Evolutionary conservation across 352 stramenopile genomes (phyloP).

Genomic region (Pythium phragmiticola): DNA sequence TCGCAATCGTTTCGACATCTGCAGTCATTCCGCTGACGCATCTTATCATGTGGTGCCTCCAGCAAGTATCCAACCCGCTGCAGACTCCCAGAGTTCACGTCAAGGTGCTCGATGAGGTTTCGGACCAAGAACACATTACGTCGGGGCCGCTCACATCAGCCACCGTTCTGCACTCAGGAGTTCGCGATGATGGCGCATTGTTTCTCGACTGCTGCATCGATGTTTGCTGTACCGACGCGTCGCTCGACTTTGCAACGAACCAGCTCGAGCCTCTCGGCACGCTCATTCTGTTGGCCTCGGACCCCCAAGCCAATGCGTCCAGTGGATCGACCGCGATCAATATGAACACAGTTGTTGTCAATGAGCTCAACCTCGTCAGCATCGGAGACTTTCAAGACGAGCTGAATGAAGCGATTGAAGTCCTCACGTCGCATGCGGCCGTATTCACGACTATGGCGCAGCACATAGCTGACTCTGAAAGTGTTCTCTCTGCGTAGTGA

Average conservation of each 20-base stretch:
- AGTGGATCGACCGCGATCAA: conserved; percentile 32
- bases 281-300: conserved; percentile 19
- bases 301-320: not conserved
- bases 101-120: conserved; percentile 2
- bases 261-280: conserved; percentile 31
- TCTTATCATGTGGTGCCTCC: not conserved
- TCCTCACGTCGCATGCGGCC: conserved; percentile 23
- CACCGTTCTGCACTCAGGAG: conserved; percentile 3
- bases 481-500: not conserved
- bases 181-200: not conserved
- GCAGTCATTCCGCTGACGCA: conserved; percentile 3
- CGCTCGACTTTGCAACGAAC: conserved; percentile 39
- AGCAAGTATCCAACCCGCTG: not conserved
- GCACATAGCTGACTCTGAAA: not conserved
- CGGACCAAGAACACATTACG: not conserved
- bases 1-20: conserved; percentile 34
- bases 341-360: conserved; percentile 73
- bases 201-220: conserved; percentile 48
- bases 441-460: not conserved
- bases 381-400: conserved; percentile 37
- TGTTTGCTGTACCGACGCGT: conserved; percentile 44
- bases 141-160: not conserved
- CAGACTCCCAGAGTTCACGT: conserved; percentile 1
- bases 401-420: conserved; percentile 38
- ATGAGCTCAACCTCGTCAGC: conserved; percentile 49